Base-by-base conservation (phyloP, 179 eudicot species). In the Kewa caespitosa region DNA sequence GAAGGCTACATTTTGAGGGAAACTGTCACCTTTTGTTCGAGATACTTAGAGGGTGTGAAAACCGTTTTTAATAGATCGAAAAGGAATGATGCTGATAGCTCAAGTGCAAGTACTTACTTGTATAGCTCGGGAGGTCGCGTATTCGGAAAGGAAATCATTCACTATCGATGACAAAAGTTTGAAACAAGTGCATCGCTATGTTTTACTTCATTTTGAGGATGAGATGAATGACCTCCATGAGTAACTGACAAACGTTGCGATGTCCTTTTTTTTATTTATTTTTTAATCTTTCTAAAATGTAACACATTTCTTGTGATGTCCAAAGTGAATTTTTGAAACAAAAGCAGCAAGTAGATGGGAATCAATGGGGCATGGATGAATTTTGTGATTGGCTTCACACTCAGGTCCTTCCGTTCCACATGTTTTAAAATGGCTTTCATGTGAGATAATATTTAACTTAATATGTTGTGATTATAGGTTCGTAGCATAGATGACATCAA, bases 121-220 rank as follows among this genome's bases (percentile, higher is more conserved):
- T 69, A 17, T 14, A 27, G 3, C 1, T 76, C 55, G 69, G 80
- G 76, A n/a, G 55, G 52, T 27, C 36, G 39, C 1, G 30, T 28
- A 2, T 1, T 76, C 41, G 69, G 80, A 18, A 42, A 6, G 34
- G 22, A 76, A 23, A 9, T 41, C 42, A 43, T 69, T 22, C 42
- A 4, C n/a, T 0, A 69, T 69, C 59, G 74, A 76, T 41, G 69
- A 22, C 28, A 59, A 42, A 69, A 76, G 59, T 42, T 39, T 55
- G 33, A 43, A 25, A 8, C 74, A 76, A 60, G 69, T 74, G 31
- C 68, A 68, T 76, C 67, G 55, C 14, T 76, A 67, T 67, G 67
- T 76, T 25, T 57, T 67, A 7, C 65, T 76, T 25, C 79, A 76
- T 17, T 37, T 32, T n/a, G n/a, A n/a, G 0, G 54, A 65, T 57